A percentile compares a stretch with the other conserved stretches of the same genome.
These are phyloP conservation scores for Artemisia argyi DNA, from an alignment of 129 eudicot species.

Conservation along the genomic window DNA sequence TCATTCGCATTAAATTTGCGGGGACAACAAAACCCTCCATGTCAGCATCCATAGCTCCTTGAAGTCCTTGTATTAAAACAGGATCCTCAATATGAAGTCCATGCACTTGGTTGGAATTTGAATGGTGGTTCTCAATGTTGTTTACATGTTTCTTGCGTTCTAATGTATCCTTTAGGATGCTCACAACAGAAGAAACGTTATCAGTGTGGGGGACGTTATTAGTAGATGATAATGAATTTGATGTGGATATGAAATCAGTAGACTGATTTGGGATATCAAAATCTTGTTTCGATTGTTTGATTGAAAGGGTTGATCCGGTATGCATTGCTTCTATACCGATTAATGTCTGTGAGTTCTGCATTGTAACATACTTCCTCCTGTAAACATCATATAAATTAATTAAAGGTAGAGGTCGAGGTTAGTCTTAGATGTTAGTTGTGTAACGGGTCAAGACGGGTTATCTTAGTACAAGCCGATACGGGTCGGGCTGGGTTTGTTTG, in stretches of 20 bases:
- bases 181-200: conserved; percentile 68
- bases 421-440: too few species aligned
- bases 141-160: conserved; percentile 51
- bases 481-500: too few species aligned
- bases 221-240: conserved; percentile 52
- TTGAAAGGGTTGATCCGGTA: conserved; percentile 22
- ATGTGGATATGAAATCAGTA: conserved; percentile 26
- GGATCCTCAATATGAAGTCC: conserved; percentile 27
- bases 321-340: conserved; percentile 53
- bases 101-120: background rate
- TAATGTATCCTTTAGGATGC: conserved; percentile 67
- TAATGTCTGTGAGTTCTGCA: conserved; percentile 57
- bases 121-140: conserved; percentile 23
- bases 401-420: too few species aligned
- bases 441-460: too few species aligned
- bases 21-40: conserved; percentile 39
- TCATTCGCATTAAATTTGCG: conserved; percentile 25
- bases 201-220: conserved; percentile 39
- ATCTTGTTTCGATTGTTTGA: conserved; percentile 45
- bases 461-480: too few species aligned
- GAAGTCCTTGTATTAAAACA: conserved; percentile 7
- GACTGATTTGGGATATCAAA: conserved; percentile 1
- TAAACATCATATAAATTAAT: too few species aligned
- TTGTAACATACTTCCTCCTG: conserved; percentile 63
- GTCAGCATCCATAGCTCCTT: conserved; percentile 22